Evolutionary conservation across 805 yeast species (phyloP).

Genomic region (Starmerella apicola): DNA sequence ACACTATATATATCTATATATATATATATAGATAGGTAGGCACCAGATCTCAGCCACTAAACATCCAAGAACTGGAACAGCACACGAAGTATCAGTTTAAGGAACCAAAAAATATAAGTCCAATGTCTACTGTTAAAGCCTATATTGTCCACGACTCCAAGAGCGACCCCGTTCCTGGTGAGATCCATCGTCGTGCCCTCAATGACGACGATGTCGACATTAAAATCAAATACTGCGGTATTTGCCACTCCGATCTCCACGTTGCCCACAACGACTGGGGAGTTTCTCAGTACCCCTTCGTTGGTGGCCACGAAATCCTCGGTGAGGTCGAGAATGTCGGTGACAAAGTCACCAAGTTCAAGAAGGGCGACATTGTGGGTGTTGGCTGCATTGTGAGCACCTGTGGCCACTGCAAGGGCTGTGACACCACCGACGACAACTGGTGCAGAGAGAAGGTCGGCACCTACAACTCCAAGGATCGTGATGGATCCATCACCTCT

Average conservation of each 20-base stretch:
- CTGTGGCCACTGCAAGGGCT: constrained; percentile 51
- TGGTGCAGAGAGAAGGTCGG: constrained; percentile 38
- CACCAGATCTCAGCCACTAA: no score
- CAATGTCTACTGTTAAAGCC: constrained; percentile 4
- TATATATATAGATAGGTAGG: no score
- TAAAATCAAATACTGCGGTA: constrained; percentile 23
- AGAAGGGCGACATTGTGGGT: constrained; percentile 67
- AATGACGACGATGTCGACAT: constrained; percentile 26
- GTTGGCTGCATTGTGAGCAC: constrained; percentile 59
- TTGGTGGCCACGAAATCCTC: constrained; percentile 40
- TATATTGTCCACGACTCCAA: constrained; percentile 5
- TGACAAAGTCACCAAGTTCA: constrained; percentile 35
- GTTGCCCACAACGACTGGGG: constrained; percentile 43
- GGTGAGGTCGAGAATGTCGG: constrained; percentile 39
- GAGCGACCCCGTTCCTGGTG: constrained; percentile 5
- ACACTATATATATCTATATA: no score
- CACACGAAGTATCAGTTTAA: no score
- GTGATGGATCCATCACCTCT: constrained; percentile 59
- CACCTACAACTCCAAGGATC: constrained; percentile 37
- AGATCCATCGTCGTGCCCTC: constrained; percentile 16
- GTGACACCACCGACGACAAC: constrained; percentile 42
- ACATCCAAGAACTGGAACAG: no score
- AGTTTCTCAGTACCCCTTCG: constrained; percentile 27
- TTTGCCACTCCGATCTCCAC: constrained; percentile 54
- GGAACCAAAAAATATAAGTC: no score